Percentiles rank a stretch among this genome's conserved stretches.
These are phyloP conservation scores for Paramecium primaurelia DNA, from an alignment of 73 alveolate species.

Conservation along the genomic window DNA sequence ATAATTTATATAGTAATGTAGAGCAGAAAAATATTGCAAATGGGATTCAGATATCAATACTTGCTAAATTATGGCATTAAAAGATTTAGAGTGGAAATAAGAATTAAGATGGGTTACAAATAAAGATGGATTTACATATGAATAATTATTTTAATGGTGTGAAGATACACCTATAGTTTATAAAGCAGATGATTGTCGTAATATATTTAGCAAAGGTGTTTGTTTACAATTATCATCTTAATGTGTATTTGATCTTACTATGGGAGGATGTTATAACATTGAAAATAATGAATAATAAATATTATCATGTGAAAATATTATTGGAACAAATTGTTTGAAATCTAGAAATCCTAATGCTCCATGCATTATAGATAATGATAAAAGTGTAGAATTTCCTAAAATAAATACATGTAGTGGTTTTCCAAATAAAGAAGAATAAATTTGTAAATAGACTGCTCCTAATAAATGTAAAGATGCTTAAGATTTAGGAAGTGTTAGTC, in stretches of 20 bases:
- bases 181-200: background rate
- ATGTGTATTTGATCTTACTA: slow-evolving; percentile 12
- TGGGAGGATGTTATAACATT: slow-evolving; percentile 18
- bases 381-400: background rate
- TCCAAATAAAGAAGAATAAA: background rate
- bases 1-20: background rate
- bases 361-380: background rate
- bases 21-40: background rate
- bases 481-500: background rate
- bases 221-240: background rate
- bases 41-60: background rate
- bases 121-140: background rate
- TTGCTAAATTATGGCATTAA: background rate
- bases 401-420: background rate
- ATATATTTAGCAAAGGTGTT: slow-evolving; percentile 7
- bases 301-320: background rate
- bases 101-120: background rate
- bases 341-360: background rate
- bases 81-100: background rate
- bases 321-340: background rate
- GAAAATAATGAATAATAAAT: background rate
- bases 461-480: background rate
- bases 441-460: background rate
- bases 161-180: background rate
- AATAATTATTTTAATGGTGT: background rate